Evolutionary conservation across 192 early-diverging fungal genomes (phyloP), one percentile per base, ranked within the genome.

Genomic region (Martensiomyces pterosporus): DNA sequence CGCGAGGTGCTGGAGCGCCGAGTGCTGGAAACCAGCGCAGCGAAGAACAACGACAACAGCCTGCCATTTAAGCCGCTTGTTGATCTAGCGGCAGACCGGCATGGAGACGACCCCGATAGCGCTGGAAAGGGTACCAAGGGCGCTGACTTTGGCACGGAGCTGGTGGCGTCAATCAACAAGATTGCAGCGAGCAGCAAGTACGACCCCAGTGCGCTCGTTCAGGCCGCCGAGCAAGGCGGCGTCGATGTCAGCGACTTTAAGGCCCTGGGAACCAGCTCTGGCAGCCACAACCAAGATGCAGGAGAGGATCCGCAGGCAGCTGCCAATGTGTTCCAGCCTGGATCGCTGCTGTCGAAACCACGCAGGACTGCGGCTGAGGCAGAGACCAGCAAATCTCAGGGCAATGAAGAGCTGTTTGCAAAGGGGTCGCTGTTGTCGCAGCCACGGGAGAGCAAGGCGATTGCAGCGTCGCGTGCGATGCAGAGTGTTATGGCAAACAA

Each of bases 401-500:
- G 29, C 29, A 32, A 71, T 9, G 12, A 24, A 3, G 61, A 71
- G 15, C 35, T 71, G 47, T 71, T 59, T 51, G 55, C 52, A 43
- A 71, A 71, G 52, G 67, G 67, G 1, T 71, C 67, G 40, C 56
- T 71, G 39, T 49, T 71, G 33, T 50, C 67, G 21, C 67, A 71
- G 57, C 55, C 67, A 25, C 55, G 67, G 24, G 67, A 64, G 52
- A 71, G 67, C 57, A 71, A 71, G 21, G 67, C 67, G 19, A 41
- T 71, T 34, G 61, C 61, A n/a, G 67, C 67, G 17, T 71, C 67
- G 49, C 55, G 67, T 14, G 67, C 67, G 4, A 71, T 71, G 57
- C 67, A 71, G 56, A 56, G 41, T 44, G 39, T 64, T 9, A 59
- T 71, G 67, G 67, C 60, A 0, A 60, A 71, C 12, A 34, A 60